A percentile compares a stretch with the other conserved stretches of the same genome.
These are phyloP conservation scores for Trichoderma reesei DNA, from an alignment of 495 filamentous ascomycete species.

Conservation along the genomic window DNA sequence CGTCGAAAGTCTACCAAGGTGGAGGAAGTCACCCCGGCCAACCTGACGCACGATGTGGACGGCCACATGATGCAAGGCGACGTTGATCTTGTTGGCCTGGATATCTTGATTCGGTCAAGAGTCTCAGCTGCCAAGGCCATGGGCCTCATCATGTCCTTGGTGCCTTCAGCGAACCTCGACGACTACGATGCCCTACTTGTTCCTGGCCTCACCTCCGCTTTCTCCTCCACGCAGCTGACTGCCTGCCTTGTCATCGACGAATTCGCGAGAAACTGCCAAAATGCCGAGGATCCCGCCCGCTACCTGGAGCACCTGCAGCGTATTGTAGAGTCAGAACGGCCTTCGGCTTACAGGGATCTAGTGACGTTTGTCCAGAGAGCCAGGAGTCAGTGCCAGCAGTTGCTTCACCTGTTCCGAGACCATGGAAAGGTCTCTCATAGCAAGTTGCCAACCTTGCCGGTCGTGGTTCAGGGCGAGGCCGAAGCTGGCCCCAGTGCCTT, in stretches of 20 bases:
- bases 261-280: constrained; percentile 51
- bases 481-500: constrained; percentile 88
- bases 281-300: constrained; percentile 31
- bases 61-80: constrained; percentile 97
- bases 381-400: constrained; percentile 77
- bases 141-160: constrained; percentile 59
- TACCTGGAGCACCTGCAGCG: constrained; percentile 52
- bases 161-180: constrained; percentile 39
- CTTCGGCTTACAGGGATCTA: constrained; percentile 75
- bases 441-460: constrained; percentile 69
- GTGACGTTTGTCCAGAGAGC: constrained; percentile 80
- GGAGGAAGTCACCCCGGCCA: constrained; percentile 50
- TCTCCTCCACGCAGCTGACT: constrained; percentile 75
- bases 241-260: constrained; percentile 83
- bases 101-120: constrained; percentile 79
- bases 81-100: constrained; percentile 83
- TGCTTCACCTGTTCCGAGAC: constrained; percentile 83
- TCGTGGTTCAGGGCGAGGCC: constrained; percentile 83
- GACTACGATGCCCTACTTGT: constrained; percentile 49
- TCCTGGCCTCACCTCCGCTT: constrained; percentile 55
- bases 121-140: constrained; percentile 77
- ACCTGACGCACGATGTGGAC: constrained; percentile 82
- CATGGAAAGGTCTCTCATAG: constrained; percentile 62
- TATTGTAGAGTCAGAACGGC: constrained; percentile 71
- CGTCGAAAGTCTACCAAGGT: constrained; percentile 76